Percentiles rank a stretch among this genome's conserved stretches.
Conservation (phyloP, 257 asterid genomes). For the Nicotiana attenuata region DNA sequence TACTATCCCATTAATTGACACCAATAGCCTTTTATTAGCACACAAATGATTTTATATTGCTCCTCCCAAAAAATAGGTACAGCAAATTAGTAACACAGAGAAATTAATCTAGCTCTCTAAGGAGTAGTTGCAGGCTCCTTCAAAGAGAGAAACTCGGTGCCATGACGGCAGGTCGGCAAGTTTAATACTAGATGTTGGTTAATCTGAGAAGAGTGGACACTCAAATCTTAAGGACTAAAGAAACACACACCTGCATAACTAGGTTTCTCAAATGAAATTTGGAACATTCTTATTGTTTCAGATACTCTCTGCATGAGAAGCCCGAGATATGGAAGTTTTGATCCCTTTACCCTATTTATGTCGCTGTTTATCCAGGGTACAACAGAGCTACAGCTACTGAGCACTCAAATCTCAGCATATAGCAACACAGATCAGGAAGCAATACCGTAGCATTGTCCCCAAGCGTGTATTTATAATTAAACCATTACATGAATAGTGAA, state of each 20-base stretch:
- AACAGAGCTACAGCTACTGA: neutral
- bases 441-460: neutral
- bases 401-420: neutral
- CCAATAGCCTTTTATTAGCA: neutral
- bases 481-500: neutral
- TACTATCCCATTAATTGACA: neutral
- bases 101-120: neutral
- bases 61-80: neutral
- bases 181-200: neutral
- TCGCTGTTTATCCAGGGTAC: neutral
- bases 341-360: neutral
- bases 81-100: neutral
- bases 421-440: neutral
- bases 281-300: neutral
- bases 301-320: neutral
- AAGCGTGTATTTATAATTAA: neutral
- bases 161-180: neutral
- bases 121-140: neutral
- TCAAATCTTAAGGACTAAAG: neutral
- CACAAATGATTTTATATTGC: neutral
- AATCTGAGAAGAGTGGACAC: neutral
- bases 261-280: neutral
- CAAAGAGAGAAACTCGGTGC: neutral
- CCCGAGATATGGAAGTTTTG: neutral
- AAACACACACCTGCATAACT: neutral